Percentiles rank a stretch among this genome's conserved stretches.
These are phyloP conservation scores for Immersiella caudata DNA, from an alignment of 495 filamentous ascomycete genomes.

Conservation along the genomic window DNA sequence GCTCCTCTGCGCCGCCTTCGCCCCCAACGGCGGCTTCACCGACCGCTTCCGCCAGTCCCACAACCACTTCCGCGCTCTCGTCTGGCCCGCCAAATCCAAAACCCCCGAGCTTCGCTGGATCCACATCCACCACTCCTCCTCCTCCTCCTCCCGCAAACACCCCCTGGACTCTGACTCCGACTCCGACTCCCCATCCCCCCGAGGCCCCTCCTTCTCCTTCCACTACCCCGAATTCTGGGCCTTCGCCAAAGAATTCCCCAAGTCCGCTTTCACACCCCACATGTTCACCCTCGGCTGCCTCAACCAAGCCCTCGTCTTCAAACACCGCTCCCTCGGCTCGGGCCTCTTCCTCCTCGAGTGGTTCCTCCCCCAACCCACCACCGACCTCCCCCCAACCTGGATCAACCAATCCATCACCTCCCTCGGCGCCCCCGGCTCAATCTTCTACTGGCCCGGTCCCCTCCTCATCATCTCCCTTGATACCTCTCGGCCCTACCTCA, in stretches of 20 bases:
- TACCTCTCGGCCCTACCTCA: neutral
- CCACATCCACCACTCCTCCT: neutral
- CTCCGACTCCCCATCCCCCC: neutral
- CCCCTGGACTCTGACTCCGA: neutral
- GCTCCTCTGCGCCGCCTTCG: neutral
- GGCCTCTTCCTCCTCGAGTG: slow-evolving; percentile 2
- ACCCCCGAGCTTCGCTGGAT: neutral
- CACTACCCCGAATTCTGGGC: neutral
- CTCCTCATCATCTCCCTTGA: neutral
- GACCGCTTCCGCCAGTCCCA: neutral
- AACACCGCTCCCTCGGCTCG: neutral
- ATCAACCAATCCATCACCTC: slow-evolving; percentile 1
- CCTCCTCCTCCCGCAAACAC: neutral
- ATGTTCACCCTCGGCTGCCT: neutral
- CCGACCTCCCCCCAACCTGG: neutral
- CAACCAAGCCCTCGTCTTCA: neutral
- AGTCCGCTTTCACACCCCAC: neutral
- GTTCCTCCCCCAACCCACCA: neutral
- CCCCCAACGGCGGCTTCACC: neutral
- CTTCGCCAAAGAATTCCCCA: neutral
- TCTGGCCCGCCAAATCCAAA: neutral
- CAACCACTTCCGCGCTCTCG: neutral
- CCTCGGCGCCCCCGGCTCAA: neutral
- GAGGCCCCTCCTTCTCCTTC: neutral
- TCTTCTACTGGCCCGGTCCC: neutral